phyloP scores from a whole-genome alignment of 23 red algal species.

The Gracilariopsis chorda region DNA sequence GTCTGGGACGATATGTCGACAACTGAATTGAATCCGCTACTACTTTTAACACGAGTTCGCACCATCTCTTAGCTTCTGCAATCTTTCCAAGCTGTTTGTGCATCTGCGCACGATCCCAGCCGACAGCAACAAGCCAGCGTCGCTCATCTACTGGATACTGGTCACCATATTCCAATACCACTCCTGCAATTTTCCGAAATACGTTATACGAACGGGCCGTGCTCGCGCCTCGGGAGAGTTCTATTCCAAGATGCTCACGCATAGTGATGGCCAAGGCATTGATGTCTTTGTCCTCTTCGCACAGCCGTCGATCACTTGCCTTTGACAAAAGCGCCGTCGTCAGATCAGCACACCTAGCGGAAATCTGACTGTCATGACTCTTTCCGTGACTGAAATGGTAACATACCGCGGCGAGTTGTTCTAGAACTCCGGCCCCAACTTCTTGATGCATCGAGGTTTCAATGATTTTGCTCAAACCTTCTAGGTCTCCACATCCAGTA shows the following conservation, averaged over 20 bases:
- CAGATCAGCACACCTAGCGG: slow-evolving; percentile 26
- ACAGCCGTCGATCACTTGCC: slow-evolving; percentile 31
- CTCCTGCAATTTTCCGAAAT: slow-evolving; percentile 21
- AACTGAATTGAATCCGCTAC: slow-evolving; percentile 12
- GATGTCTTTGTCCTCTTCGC: slow-evolving; percentile 24
- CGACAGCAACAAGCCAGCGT: slow-evolving; percentile 51
- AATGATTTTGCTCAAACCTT: slow-evolving; percentile 12
- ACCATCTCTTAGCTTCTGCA: slow-evolving; percentile 51
- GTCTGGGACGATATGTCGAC: slow-evolving; percentile 26
- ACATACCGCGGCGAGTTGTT: slow-evolving; percentile 57
- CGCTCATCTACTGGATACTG: slow-evolving; percentile 44
- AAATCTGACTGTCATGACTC: neutral
- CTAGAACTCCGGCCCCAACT: neutral
- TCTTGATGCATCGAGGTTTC: neutral
- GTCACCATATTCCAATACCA: slow-evolving; percentile 26
- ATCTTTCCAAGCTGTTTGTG: slow-evolving; percentile 41
- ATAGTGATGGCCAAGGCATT: slow-evolving; percentile 3
- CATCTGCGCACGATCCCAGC: slow-evolving; percentile 69
- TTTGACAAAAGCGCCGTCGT: slow-evolving; percentile 18
- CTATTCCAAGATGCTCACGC: slow-evolving; percentile 58
- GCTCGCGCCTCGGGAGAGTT: slow-evolving; percentile 24
- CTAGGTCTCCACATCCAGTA: slow-evolving; percentile 16
- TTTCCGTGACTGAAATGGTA: neutral
- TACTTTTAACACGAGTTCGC: neutral
- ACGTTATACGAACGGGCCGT: slow-evolving; percentile 4